These are phyloP conservation scores for Buxus sempervirens DNA, from an alignment of 164 flowering plant genomes.

Conservation along the genomic window DNA sequence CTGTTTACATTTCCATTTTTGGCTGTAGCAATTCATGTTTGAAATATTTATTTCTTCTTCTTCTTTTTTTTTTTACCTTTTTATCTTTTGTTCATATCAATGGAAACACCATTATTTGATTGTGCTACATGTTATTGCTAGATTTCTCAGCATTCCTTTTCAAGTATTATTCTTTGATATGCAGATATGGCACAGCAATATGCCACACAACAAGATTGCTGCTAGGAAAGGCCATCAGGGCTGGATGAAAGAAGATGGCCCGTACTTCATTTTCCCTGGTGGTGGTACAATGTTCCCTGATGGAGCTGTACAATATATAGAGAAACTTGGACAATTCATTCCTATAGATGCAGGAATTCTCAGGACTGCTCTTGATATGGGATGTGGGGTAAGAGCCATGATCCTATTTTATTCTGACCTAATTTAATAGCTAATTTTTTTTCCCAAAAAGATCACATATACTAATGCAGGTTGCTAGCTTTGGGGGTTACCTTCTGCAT, in stretches of 20 bases:
- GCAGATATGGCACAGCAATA: constrained; percentile 96
- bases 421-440: constrained; percentile 3
- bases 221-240: constrained; percentile 98
- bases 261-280: constrained; percentile 85
- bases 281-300: constrained; percentile 99
- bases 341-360: constrained; percentile 65
- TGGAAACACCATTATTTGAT: not conserved
- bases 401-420: constrained; percentile 4
- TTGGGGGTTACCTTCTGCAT: constrained; percentile 76
- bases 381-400: constrained; percentile 82
- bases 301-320: constrained; percentile 84
- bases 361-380: constrained; percentile 99
- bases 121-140: not conserved
- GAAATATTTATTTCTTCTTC: too few relatives aligned
- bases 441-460: not conserved
- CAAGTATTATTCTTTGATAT: constrained; percentile 9
- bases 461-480: constrained; percentile 84
- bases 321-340: constrained; percentile 83
- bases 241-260: constrained; percentile 94
- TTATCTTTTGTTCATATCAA: too few relatives aligned
- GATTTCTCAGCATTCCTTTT: not conserved
- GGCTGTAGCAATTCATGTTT: not conserved
- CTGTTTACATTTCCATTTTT: not conserved
- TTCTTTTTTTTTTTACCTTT: too few relatives aligned
- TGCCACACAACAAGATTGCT: constrained; percentile 94